Evolutionary conservation across 805 yeast species (phyloP).

Genomic region (Ogataea wickerhamii): DNA sequence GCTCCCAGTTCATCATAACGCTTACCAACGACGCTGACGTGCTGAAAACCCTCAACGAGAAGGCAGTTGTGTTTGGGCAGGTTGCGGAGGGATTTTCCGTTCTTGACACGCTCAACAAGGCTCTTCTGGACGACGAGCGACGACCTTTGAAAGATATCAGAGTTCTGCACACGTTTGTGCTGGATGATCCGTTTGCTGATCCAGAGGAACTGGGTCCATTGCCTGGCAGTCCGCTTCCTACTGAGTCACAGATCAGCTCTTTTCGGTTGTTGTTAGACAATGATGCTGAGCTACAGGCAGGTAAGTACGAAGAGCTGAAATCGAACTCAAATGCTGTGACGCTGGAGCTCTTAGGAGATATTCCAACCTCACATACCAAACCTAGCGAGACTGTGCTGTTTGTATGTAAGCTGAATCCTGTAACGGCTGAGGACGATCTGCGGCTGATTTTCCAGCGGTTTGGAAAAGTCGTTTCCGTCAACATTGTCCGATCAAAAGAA

Average conservation of each 20-base stretch:
- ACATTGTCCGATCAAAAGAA: constrained; percentile 45
- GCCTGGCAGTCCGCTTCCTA: constrained; percentile 35
- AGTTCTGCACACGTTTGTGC: constrained; percentile 45
- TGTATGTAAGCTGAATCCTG: constrained; percentile 59
- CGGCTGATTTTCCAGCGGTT: constrained; percentile 56
- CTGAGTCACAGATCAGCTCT: constrained; percentile 29
- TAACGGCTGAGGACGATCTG: constrained; percentile 57
- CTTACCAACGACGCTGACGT: constrained; percentile 27
- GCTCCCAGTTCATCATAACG: constrained; percentile 38
- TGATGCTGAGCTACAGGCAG: constrained; percentile 20
- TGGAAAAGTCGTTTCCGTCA: constrained; percentile 51
- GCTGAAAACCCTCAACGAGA: constrained; percentile 23
- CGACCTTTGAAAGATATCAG: constrained; percentile 49
- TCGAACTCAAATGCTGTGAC: constrained; percentile 56
- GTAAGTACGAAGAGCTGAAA: constrained; percentile 21
- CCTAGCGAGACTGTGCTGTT: constrained; percentile 63
- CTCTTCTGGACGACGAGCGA: constrained; percentile 36
- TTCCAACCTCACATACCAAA: constrained; percentile 52
- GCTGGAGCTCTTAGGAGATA: constrained; percentile 60
- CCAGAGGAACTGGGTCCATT: constrained; percentile 21
- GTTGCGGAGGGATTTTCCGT: constrained; percentile 49
- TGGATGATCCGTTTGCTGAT: constrained; percentile 53
- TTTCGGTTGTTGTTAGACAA: constrained; percentile 30
- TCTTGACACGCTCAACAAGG: constrained; percentile 41
- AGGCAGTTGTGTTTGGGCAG: constrained; percentile 42